A percentile compares a stretch with the other conserved stretches of the same genome.
These are phyloP conservation scores for Colletotrichum somersetense DNA, from an alignment of 2,329 filamentous ascomycete species.

Conservation along the genomic window DNA sequence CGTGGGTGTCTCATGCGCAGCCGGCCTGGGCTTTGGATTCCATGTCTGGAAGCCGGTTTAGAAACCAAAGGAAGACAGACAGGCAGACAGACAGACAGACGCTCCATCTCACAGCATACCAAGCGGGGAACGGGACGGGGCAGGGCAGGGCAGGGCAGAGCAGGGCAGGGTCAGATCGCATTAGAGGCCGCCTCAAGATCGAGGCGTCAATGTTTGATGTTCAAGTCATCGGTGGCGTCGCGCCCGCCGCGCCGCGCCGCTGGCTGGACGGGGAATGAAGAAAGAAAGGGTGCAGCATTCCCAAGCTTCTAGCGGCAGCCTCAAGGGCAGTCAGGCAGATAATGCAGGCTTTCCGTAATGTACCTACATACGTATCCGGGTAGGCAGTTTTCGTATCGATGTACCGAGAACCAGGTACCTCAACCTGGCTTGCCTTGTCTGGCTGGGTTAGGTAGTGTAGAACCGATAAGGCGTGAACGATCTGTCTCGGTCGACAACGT, in stretches of 20 bases:
- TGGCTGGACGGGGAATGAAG: conserved; percentile 5
- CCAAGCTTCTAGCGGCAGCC: conserved; percentile 6
- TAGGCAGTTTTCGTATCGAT: no score
- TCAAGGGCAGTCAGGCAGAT: background rate
- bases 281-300: background rate
- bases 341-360: no score
- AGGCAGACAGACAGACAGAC: background rate
- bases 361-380: background rate
- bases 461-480: no score
- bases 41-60: background rate
- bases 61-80: background rate
- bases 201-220: conserved; percentile 1
- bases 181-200: background rate
- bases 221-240: background rate
- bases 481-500: background rate
- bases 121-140: background rate
- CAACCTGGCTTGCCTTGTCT: no score
- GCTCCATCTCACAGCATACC: conserved; percentile 10
- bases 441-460: no score
- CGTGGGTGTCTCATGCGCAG: background rate
- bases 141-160: no score
- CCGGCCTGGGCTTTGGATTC: background rate
- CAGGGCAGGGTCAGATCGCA: no score
- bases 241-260: no score
- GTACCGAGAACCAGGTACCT: no score